Percentiles rank a stretch among this genome's conserved stretches.
Conservation (phyloP, 2,329 filamentous ascomycete genomes). For the Chrysoporthe deuterocubensis region DNA sequence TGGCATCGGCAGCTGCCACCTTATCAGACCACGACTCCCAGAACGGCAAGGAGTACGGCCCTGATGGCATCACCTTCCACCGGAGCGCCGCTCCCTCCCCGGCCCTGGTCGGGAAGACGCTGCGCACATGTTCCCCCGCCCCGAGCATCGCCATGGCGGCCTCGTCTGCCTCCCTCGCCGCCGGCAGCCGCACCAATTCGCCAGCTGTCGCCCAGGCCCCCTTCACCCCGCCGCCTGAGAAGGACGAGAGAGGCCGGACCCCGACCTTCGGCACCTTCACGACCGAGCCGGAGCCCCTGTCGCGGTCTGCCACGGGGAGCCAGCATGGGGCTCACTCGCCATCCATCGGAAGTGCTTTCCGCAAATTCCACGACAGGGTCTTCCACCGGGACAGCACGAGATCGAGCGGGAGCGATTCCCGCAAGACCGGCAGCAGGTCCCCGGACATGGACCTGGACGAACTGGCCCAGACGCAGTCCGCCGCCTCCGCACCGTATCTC, state of each 20-base stretch:
- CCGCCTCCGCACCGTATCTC: slow-evolving; percentile 27
- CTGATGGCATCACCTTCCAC: slow-evolving; percentile 28
- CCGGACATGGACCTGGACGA: slow-evolving; percentile 25
- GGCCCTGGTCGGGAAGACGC: slow-evolving; percentile 16
- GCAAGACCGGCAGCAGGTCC: slow-evolving; percentile 15
- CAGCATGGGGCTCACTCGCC: slow-evolving; percentile 16
- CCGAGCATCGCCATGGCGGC: slow-evolving; percentile 23
- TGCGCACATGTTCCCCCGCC: slow-evolving; percentile 26
- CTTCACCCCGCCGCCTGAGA: slow-evolving; percentile 26
- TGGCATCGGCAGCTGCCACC: slow-evolving; percentile 27
- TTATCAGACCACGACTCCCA: slow-evolving; percentile 28
- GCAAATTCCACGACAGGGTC: slow-evolving; percentile 23
- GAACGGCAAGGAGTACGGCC: slow-evolving; percentile 26
- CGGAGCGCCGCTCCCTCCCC: slow-evolving; percentile 25
- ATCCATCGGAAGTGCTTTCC: slow-evolving; percentile 22
- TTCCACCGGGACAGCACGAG: slow-evolving; percentile 31
- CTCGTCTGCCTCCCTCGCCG: not conserved
- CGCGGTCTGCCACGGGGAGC: slow-evolving; percentile 24
- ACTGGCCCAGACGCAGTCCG: slow-evolving; percentile 24
- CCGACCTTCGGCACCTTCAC: slow-evolving; percentile 23
- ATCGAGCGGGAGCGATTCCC: slow-evolving; percentile 28
- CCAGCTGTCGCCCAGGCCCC: slow-evolving; percentile 24
- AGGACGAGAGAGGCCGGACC: slow-evolving; percentile 10
- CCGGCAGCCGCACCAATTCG: slow-evolving; percentile 24
- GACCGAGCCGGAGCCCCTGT: slow-evolving; percentile 23